Evolutionary conservation across 768 basidiomycete species (phyloP).

Genomic region (Mycena albidolilacea): DNA sequence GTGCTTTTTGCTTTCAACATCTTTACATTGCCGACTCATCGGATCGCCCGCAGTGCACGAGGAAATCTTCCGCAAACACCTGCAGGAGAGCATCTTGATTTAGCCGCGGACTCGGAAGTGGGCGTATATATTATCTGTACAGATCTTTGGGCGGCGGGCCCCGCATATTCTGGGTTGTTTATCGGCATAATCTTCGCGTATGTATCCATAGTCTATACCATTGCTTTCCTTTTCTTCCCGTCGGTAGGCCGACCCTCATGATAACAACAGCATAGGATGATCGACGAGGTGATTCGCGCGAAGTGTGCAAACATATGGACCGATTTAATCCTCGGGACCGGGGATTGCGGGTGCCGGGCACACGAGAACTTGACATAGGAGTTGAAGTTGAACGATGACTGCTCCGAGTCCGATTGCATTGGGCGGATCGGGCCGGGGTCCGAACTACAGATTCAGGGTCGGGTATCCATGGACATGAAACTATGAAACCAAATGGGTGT

Average conservation of each 20-base stretch:
- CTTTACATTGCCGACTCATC: not conserved
- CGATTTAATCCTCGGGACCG: too few species aligned
- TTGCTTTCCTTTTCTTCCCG: not conserved
- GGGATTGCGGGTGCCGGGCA: too few species aligned
- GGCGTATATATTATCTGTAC: constrained; percentile 9
- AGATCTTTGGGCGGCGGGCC: constrained; percentile 5
- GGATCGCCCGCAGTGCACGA: constrained; percentile 54
- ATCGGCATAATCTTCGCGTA: not conserved
- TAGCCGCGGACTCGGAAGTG: not conserved
- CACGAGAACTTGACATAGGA: not conserved
- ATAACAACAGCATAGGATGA: too few species aligned
- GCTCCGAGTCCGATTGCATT: too few species aligned
- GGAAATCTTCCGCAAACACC: constrained; percentile 52
- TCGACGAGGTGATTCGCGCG: too few species aligned
- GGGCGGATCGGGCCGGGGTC: too few species aligned
- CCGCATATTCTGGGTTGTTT: not conserved
- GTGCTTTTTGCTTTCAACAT: not conserved
- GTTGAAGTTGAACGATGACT: not conserved
- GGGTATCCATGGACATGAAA: too few species aligned
- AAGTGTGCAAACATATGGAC: too few species aligned
- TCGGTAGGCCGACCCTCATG: too few species aligned
- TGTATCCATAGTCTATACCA: constrained; percentile 24
- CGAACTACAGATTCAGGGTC: too few species aligned
- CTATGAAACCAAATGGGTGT: too few species aligned
- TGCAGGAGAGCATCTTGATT: constrained; percentile 39